Evolutionary conservation across 495 filamentous ascomycete species (phyloP).

Genomic region (Neurospora sp.): DNA sequence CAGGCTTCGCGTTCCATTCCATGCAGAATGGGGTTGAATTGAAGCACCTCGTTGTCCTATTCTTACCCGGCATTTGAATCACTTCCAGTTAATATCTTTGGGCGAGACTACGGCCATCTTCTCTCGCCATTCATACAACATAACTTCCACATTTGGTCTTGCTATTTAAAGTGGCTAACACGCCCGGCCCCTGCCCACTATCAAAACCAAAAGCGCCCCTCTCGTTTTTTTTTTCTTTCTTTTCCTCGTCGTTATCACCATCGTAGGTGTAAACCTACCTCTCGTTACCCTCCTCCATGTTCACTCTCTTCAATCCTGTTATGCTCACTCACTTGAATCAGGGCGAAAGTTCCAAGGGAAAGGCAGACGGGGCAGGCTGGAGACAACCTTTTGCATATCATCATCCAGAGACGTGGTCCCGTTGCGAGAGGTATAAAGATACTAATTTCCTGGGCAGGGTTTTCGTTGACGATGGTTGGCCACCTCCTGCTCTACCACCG

Average conservation of each 20-base stretch:
- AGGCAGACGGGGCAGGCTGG: neutral
- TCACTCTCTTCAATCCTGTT: neutral
- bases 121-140: neutral
- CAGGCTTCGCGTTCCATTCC: neutral
- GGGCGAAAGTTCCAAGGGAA: neutral
- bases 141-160: neutral
- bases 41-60: neutral
- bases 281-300: neutral
- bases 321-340: neutral
- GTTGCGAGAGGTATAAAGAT: neutral
- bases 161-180: neutral
- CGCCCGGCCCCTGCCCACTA: neutral
- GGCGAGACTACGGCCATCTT: neutral
- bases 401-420: neutral
- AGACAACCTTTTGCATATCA: neutral
- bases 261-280: neutral
- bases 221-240: neutral
- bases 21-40: neutral
- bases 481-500: neutral
- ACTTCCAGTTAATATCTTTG: neutral
- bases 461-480: neutral
- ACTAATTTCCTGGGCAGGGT: neutral
- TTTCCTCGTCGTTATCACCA: neutral
- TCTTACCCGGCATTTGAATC: neutral
- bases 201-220: neutral